Base-by-base conservation (phyloP, 495 filamentous ascomycete species). In the Barbatosphaeria neglecta region DNA sequence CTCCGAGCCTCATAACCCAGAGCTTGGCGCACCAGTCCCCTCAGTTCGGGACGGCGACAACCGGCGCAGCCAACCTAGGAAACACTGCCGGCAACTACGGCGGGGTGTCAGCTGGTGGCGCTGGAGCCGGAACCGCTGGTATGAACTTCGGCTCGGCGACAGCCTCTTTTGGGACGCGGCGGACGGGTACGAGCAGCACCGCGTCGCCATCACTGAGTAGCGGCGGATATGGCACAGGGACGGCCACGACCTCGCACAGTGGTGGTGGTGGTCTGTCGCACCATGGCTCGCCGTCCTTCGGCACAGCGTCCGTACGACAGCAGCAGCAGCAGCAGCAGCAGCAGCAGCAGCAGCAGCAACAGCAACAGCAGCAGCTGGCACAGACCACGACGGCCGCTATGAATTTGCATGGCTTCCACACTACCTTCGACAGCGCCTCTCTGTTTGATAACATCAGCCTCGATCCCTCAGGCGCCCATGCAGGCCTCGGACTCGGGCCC, bases 21-120 rank as follows among this genome's bases (percentile, higher is more conserved):
- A 54, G 62, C 39, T 11, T 41, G 31, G 55, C 69, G 6, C 57
- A 63, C 17, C 68, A 68, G 37, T 65, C 68, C 23, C 62, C 67
- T 13, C 69, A 70, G 33, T 72, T 70, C 43, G 53, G 59, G n/a
- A 37, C 64, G 6, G 57, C 67, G 33, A 56, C 62, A 10, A 68
- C 53, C 47, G 64, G 52, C 27, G 57, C 49, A n/a, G n/a, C n/a
- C n/a, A n/a, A n/a, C 28, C 60, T 70, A 20, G 60, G 54, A 44
- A 44, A 63, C 22, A 45, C 58, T n/a, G 62, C 70, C 28, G 54
- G 44, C 25, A 63, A 50, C 41, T 72, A 70, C 46, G 61, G 69
- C 27, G 55, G 54, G 31, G 61, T 66, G 1, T 50, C 63, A n/a
- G 59, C 58, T 8, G 22, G 38, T 13, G 38, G 4, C 18, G 10